Conservation (phyloP, 208 protist species). For the Leishmania major region DNA sequence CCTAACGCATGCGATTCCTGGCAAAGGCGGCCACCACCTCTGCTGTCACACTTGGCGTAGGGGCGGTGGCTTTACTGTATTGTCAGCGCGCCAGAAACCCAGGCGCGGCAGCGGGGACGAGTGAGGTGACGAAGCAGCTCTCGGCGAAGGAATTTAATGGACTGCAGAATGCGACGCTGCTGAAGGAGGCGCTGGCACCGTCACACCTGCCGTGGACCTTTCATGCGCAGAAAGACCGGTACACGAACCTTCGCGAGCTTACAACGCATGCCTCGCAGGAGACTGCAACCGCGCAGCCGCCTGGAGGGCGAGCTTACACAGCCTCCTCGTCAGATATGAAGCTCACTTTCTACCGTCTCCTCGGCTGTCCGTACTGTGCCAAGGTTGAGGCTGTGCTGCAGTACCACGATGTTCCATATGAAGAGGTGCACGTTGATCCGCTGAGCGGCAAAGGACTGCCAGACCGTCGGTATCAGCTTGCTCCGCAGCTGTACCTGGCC, state of each 20-base stretch:
- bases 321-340: constrained; percentile 36
- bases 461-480: constrained; percentile 65
- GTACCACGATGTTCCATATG: constrained; percentile 71
- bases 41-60: constrained; percentile 10
- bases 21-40: constrained; percentile 22
- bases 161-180: constrained; percentile 46
- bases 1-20: constrained; percentile 23
- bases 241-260: constrained; percentile 16
- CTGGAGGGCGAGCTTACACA: constrained; percentile 11
- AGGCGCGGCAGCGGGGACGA: not conserved
- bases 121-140: constrained; percentile 22
- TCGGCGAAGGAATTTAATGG: constrained; percentile 71
- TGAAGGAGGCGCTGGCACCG: constrained; percentile 44
- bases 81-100: constrained; percentile 8
- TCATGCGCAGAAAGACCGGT: constrained; percentile 16
- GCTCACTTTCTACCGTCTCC: constrained; percentile 68
- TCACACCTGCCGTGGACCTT: constrained; percentile 61
- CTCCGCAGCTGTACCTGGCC: constrained; percentile 70
- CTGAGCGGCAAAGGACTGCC: constrained; percentile 66
- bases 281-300: not conserved
- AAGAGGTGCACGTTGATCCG: constrained; percentile 68
- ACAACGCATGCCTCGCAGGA: not conserved
- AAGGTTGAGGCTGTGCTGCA: constrained; percentile 82
- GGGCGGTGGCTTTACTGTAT: constrained; percentile 15
- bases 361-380: constrained; percentile 86